phyloP scores from a whole-genome alignment of 2,329 filamentous ascomycete species.

The Emmonsiellopsis sp. region DNA sequence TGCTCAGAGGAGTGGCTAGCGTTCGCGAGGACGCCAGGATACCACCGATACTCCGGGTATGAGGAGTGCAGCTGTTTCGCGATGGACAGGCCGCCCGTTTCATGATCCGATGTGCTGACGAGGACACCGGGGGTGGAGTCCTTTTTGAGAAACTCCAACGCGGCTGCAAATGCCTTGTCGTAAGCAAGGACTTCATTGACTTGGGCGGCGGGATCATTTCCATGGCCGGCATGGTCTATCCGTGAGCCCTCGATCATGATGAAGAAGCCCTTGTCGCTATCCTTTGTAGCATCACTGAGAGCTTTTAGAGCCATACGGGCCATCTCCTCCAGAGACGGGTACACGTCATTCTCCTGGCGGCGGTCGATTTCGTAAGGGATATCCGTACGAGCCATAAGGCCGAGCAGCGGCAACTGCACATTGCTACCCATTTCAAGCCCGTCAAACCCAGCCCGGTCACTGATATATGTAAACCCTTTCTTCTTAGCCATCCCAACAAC shows the following conservation, averaged over 20 bases:
- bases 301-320: constrained; percentile 69
- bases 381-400: constrained; percentile 72
- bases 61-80: constrained; percentile 60
- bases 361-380: constrained; percentile 94
- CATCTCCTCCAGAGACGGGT: constrained; percentile 90
- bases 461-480: constrained; percentile 72
- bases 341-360: constrained; percentile 64
- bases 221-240: constrained; percentile 90
- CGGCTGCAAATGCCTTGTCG: constrained; percentile 73
- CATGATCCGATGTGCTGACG: constrained; percentile 88
- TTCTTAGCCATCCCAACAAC: constrained; percentile 64
- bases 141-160: constrained; percentile 73
- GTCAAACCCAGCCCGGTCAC: constrained; percentile 67
- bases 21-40: constrained; percentile 71
- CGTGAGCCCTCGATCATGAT: constrained; percentile 96
- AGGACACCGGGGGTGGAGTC: constrained; percentile 66
- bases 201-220: constrained; percentile 74
- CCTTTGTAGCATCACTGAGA: constrained; percentile 68
- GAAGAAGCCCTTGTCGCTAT: constrained; percentile 91
- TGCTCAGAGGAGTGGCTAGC: constrained; percentile 66
- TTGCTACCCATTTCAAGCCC: constrained; percentile 56
- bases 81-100: constrained; percentile 80
- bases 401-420: constrained; percentile 71
- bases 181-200: constrained; percentile 93
- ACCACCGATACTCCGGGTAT: constrained; percentile 69